Conservation (phyloP, 805 yeast species). For the Yarrowia divulgata region DNA sequence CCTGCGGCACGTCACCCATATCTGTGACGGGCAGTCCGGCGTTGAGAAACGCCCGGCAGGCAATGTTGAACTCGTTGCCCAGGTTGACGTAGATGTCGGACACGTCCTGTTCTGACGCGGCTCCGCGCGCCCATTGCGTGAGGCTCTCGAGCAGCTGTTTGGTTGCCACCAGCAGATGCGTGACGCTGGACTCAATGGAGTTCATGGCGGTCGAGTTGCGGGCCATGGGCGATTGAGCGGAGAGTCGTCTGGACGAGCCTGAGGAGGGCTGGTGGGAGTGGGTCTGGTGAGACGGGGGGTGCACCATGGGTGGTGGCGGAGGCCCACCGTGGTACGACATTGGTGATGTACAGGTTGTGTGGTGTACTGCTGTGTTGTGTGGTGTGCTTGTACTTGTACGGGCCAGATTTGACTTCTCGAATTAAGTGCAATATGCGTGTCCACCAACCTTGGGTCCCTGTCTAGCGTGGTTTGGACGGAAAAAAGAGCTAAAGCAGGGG, state of each 20-base stretch:
- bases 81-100: slow-evolving; percentile 89
- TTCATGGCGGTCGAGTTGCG: slow-evolving; percentile 46
- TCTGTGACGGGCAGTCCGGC: slow-evolving; percentile 81
- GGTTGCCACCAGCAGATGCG: slow-evolving; percentile 83
- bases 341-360: background rate
- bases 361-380: background rate
- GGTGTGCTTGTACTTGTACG: background rate
- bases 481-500: slow-evolving; percentile 14
- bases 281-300: slow-evolving; percentile 11
- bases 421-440: slow-evolving; percentile 33
- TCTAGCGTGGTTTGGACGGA: background rate
- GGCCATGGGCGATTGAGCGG: slow-evolving; percentile 16
- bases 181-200: slow-evolving; percentile 78
- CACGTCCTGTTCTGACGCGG: slow-evolving; percentile 82
- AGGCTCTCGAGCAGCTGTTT: slow-evolving; percentile 85
- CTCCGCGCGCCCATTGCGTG: slow-evolving; percentile 86
- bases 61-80: slow-evolving; percentile 91
- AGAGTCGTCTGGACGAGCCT: slow-evolving; percentile 22
- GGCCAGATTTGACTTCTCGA: slow-evolving; percentile 6
- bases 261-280: background rate
- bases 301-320: slow-evolving; percentile 9
- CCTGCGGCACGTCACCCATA: slow-evolving; percentile 88
- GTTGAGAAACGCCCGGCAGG: slow-evolving; percentile 76
- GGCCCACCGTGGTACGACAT: slow-evolving; percentile 38
- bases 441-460: background rate